A percentile compares a stretch with the other conserved stretches of the same genome.
These are phyloP conservation scores for Coemansia sp. DNA, from an alignment of 192 early-diverging fungal genomes.

Conservation along the genomic window DNA sequence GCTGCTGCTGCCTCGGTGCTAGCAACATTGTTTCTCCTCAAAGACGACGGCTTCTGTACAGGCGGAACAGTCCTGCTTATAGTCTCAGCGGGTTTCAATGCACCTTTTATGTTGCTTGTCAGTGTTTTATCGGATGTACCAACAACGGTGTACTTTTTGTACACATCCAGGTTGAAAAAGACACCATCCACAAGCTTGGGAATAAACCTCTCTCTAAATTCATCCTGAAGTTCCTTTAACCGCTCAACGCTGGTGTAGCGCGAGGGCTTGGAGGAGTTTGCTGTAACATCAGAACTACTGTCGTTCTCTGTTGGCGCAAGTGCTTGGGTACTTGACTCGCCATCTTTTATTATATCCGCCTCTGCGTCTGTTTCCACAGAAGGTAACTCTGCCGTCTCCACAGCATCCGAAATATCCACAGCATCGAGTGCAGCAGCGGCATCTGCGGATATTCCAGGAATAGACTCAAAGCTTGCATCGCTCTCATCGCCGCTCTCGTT, in stretches of 20 bases:
- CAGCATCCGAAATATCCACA: background rate
- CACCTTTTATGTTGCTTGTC: background rate
- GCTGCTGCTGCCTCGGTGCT: background rate
- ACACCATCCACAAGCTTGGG: slow-evolving; percentile 16
- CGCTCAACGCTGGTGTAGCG: background rate
- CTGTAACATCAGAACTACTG: background rate
- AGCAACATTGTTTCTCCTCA: background rate
- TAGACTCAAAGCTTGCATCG: slow-evolving; percentile 40
- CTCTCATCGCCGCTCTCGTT: slow-evolving; percentile 30
- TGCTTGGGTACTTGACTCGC: background rate
- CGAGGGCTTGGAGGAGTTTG: background rate
- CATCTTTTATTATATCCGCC: background rate
- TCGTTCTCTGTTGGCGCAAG: background rate
- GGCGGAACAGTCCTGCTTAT: background rate
- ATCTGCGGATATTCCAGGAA: slow-evolving; percentile 7
- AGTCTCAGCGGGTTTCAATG: background rate
- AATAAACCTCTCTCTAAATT: slow-evolving; percentile 21
- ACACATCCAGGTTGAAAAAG: slow-evolving; percentile 37
- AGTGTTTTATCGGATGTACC: background rate
- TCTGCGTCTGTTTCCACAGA: background rate
- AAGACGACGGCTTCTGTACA: slow-evolving; percentile 40
- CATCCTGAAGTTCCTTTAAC: slow-evolving; percentile 15
- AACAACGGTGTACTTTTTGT: slow-evolving; percentile 36
- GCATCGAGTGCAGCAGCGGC: background rate
- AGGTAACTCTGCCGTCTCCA: background rate